Evolutionary conservation across 2,329 filamentous ascomycete genomes (phyloP).

Genomic region (Massarina eburnea): DNA sequence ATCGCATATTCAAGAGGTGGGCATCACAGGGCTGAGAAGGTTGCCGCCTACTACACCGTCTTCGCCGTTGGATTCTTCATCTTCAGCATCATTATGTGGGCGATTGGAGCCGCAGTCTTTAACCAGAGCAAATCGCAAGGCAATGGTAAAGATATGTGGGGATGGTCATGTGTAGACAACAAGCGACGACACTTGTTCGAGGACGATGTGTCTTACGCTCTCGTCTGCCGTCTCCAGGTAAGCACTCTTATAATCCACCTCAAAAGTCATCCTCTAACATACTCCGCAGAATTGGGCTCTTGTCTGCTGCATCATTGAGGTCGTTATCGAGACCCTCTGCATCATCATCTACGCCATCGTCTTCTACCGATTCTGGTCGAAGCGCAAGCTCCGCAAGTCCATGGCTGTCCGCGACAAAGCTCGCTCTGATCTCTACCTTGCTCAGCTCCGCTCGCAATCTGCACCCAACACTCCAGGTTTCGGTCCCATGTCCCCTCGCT

Average conservation of each 20-base stretch:
- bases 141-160: slow-evolving; percentile 89
- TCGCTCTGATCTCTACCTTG: slow-evolving; percentile 91
- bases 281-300: slow-evolving; percentile 79
- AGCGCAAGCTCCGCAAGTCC: slow-evolving; percentile 90
- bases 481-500: slow-evolving; percentile 64
- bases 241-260: slow-evolving; percentile 25
- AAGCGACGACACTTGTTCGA: slow-evolving; percentile 74
- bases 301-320: slow-evolving; percentile 95
- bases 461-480: slow-evolving; percentile 94
- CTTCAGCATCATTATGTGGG: slow-evolving; percentile 91
- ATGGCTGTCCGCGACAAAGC: slow-evolving; percentile 96
- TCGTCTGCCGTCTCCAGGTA: slow-evolving; percentile 87
- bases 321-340: slow-evolving; percentile 87
- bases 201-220: slow-evolving; percentile 80
- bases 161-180: slow-evolving; percentile 95
- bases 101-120: slow-evolving; percentile 78
- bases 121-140: slow-evolving; percentile 75
- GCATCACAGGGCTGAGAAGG: slow-evolving; percentile 86
- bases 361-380: slow-evolving; percentile 97
- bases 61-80: slow-evolving; percentile 94
- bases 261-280: slow-evolving; percentile 13
- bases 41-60: slow-evolving; percentile 91
- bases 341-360: slow-evolving; percentile 91
- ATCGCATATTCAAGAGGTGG: slow-evolving; percentile 85
- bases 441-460: slow-evolving; percentile 67